Evolutionary conservation across 2,329 filamentous ascomycete species (phyloP), one percentile per base, ranked within the genome.

Genomic region (Ascochyta clinopodiicola): DNA sequence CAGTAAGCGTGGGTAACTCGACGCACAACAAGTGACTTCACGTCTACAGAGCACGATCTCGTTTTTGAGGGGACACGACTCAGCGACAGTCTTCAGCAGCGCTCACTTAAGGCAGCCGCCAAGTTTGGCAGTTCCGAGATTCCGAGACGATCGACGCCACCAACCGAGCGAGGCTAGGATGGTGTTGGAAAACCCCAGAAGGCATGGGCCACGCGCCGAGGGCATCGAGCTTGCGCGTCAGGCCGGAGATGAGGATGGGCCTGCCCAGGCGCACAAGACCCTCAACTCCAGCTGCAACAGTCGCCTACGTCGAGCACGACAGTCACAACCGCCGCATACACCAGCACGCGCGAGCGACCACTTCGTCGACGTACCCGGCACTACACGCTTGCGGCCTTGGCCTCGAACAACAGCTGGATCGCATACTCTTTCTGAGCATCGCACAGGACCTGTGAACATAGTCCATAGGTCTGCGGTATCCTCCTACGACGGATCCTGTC

Each of bases 71-170:
- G 15, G 17, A 7, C 22, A 42, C 12, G 22, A n/a, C 31, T 10
- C 7, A 34, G 17, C 9, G 19, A 36, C 27, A 36, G 24, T 31
- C 17, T 31, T 19, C 31, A 36, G 21, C 52, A 56, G 40, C 29
- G 15, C 19, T n/a, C 39, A 6, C 12, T 17, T 17, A 19, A 34
- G 27, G 17, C 24, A 21, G 22, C 19, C 24, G 52, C 52, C 46
- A 51, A 56, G 42, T 29, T 38, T 43, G 37, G 38, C 43, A 38
- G 46, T 56, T 40, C 52, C 52, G 52, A 42, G 12, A 37, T 50
- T 46, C 52, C 52, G 52, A 56, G 36, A 47, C 31, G 43, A 50
- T 46, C 47, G 45, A 32, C 47, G 52, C 52, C 43, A 56, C 52
- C 52, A 51, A 37, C 46, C 45, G 22, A 42, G 24, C 29, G n/a